Evolutionary conservation across 345 rosid genomes (phyloP).

Genomic region (Brassica rapa): DNA sequence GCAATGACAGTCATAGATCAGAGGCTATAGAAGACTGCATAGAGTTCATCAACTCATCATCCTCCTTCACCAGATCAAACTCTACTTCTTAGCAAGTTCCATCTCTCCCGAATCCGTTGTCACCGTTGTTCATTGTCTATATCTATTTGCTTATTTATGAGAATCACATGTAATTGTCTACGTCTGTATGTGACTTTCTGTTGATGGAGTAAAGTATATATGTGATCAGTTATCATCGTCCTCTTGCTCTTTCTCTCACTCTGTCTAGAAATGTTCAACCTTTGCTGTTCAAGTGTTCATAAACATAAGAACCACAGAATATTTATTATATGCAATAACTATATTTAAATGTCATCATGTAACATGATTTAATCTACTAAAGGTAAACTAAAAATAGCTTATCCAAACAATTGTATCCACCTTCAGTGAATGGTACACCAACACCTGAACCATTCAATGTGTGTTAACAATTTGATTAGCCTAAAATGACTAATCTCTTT

Average conservation of each 20-base stretch:
- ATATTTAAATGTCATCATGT: neutral
- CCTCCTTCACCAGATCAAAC: slow-evolving; percentile 61
- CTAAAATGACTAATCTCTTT: slow-evolving; percentile 10
- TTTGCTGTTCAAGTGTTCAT: too few species aligned
- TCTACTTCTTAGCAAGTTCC: slow-evolving; percentile 41
- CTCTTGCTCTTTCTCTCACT: neutral
- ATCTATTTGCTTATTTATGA: slow-evolving; percentile 1
- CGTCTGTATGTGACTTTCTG: neutral
- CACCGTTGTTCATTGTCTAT: neutral
- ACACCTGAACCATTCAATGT: neutral
- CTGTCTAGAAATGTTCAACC: neutral
- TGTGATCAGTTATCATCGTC: neutral
- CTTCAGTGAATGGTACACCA: too few species aligned
- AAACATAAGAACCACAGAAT: too few species aligned
- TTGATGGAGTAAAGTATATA: neutral
- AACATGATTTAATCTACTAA: too few species aligned
- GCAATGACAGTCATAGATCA: slow-evolving; percentile 54
- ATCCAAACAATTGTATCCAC: too few species aligned
- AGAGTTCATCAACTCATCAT: slow-evolving; percentile 72
- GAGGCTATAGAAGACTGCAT: slow-evolving; percentile 86
- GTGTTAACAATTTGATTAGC: neutral
- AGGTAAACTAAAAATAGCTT: too few species aligned
- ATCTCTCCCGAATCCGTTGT: slow-evolving; percentile 1
- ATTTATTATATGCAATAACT: too few species aligned
- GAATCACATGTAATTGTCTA: slow-evolving; percentile 14